Evolutionary conservation across 129 eudicot genomes (phyloP).

Genomic region (sunflower (Helianthus annuus)): HanXRQr2.0-SUNRISE NC_035439.2:114375257-114375756

Average conservation of each 20-base stretch:
- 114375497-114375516: constrained; percentile 75
- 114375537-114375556: constrained; percentile 73
- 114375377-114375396: constrained; percentile 85
- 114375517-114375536: constrained; percentile 59
- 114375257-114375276: constrained; percentile 60
- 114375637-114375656: constrained; percentile 50
- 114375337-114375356: constrained; percentile 57
- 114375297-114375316: constrained; percentile 76
- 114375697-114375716: constrained; percentile 35
- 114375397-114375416: constrained; percentile 65
- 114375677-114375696: constrained; percentile 47
- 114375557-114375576: constrained; percentile 85
- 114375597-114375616: constrained; percentile 84
- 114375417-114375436: constrained; percentile 55
- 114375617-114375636: constrained; percentile 74
- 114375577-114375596: constrained; percentile 88
- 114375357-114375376: constrained; percentile 52
- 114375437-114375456: constrained; percentile 49
- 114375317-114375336: constrained; percentile 52
- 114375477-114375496: constrained; percentile 56
- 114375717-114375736: constrained; percentile 70
- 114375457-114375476: constrained; percentile 43
- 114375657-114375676: constrained; percentile 47
- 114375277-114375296: constrained; percentile 79
- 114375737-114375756: constrained; percentile 53